Evolutionary conservation across 306 rosid genomes (phyloP).

Genomic region (Bauhinia variegata): DNA sequence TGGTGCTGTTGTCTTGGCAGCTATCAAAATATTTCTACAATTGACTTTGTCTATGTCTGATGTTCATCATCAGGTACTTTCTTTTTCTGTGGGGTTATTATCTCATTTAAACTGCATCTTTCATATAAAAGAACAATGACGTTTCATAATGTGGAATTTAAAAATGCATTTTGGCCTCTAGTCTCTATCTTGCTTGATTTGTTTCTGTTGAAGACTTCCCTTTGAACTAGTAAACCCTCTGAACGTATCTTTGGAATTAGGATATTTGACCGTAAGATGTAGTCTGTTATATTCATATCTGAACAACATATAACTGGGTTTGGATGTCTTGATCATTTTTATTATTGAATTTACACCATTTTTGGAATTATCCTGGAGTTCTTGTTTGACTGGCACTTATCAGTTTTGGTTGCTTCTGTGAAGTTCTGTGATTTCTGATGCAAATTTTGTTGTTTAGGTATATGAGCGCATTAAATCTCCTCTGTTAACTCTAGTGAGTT

Average conservation of each 20-base stretch:
- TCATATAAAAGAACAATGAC: slow-evolving; percentile 8
- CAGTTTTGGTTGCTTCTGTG: slow-evolving; percentile 27
- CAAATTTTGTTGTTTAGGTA: slow-evolving; percentile 59
- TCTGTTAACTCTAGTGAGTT: slow-evolving; percentile 92
- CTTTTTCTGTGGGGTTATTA: neutral
- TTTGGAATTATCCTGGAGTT: slow-evolving; percentile 31
- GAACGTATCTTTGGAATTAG: slow-evolving; percentile 20
- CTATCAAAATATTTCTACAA: slow-evolving; percentile 88
- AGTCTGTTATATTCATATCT: slow-evolving; percentile 15
- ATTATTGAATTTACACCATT: slow-evolving; percentile 10
- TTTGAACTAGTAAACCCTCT: slow-evolving; percentile 8
- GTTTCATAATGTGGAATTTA: neutral
- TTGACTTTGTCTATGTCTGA: slow-evolving; percentile 97
- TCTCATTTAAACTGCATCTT: slow-evolving; percentile 18
- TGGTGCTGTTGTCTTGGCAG: slow-evolving; percentile 98
- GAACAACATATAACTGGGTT: neutral
- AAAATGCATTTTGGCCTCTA: slow-evolving; percentile 2
- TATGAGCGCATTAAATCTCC: slow-evolving; percentile 99
- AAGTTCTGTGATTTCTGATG: slow-evolving; percentile 33
- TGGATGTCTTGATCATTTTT: slow-evolving; percentile 2
- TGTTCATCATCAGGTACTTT: slow-evolving; percentile 98
- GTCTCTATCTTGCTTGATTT: slow-evolving; percentile 5
- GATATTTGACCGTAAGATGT: slow-evolving; percentile 15
- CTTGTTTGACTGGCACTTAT: slow-evolving; percentile 14
- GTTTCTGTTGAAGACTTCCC: slow-evolving; percentile 31